These are phyloP conservation scores for Ailanthus altissimus DNA, from an alignment of 345 rosid species.

Conservation along the genomic window DNA sequence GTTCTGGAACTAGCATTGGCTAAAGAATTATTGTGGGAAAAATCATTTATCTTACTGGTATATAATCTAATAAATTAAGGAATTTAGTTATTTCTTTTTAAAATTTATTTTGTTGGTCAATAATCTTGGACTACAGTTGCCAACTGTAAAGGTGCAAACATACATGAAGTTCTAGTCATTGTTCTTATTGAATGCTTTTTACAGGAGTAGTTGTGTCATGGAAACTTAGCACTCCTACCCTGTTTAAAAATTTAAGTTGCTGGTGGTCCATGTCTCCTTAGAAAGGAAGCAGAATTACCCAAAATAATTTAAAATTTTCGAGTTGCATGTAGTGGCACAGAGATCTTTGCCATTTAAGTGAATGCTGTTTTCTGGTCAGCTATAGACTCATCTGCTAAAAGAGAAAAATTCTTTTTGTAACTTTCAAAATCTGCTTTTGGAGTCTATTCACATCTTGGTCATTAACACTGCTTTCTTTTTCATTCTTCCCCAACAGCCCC, in stretches of 20 bases:
- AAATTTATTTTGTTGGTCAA: not conserved
- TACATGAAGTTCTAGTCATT: not conserved
- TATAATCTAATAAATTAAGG: not conserved
- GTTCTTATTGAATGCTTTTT: too few species aligned
- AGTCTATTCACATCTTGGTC: too few species aligned
- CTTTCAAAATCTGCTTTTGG: not conserved
- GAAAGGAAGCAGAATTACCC: not conserved
- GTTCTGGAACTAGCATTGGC: not conserved
- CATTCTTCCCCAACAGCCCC: not conserved
- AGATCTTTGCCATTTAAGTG: not conserved
- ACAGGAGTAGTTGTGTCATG: not conserved
- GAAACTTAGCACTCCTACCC: not conserved
- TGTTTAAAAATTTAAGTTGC: not conserved
- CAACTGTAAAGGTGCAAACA: not conserved
- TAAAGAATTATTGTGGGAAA: not conserved
- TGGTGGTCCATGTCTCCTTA: not conserved
- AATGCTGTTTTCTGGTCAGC: not conserved
- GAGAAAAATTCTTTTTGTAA: not conserved
- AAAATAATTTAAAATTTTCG: not conserved
- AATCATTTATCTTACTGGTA: not conserved
- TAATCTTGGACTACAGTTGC: not conserved
- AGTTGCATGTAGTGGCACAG: not conserved
- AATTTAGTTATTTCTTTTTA: not conserved
- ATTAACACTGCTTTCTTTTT: too few species aligned
- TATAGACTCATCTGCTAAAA: not conserved